A percentile compares a stretch with the other conserved stretches of the same genome.
phyloP scores from a whole-genome alignment of 2,329 filamentous ascomycete genomes.

The Diaporthe destruens region DNA sequence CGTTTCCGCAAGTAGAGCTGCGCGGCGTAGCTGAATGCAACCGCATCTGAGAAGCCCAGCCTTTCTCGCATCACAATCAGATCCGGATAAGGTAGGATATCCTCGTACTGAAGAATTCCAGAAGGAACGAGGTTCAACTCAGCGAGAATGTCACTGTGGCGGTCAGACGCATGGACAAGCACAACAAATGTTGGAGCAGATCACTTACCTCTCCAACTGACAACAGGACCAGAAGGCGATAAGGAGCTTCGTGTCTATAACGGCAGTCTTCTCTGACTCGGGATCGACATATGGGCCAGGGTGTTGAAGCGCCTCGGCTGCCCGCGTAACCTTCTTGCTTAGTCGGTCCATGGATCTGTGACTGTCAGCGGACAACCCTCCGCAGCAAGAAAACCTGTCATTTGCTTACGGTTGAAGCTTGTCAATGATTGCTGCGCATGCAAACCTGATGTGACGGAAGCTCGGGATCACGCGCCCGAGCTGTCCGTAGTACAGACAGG shows the following conservation, averaged over 20 bases:
- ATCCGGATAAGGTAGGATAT: slow-evolving; percentile 76
- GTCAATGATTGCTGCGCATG: slow-evolving; percentile 72
- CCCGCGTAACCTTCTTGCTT: neutral
- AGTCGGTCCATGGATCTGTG: slow-evolving; percentile 64
- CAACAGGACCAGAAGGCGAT: slow-evolving; percentile 94
- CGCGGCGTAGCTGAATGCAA: slow-evolving; percentile 71
- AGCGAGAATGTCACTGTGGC: slow-evolving; percentile 84
- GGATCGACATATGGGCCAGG: slow-evolving; percentile 43
- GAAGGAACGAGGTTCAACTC: slow-evolving; percentile 78
- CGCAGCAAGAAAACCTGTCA: neutral
- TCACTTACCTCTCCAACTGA: slow-evolving; percentile 83
- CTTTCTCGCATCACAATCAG: slow-evolving; percentile 58
- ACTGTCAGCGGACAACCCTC: neutral
- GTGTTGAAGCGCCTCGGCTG: neutral
- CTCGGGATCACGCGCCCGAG: slow-evolving; percentile 89
- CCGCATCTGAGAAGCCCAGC: slow-evolving; percentile 58
- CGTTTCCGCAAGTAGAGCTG: slow-evolving; percentile 75
- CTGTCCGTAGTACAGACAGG: slow-evolving; percentile 90
- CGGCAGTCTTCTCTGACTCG: slow-evolving; percentile 42
- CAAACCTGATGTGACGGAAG: slow-evolving; percentile 71
- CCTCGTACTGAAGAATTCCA: slow-evolving; percentile 71
- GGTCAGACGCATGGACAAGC: slow-evolving; percentile 43
- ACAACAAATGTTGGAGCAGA: neutral
- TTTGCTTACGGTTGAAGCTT: slow-evolving; percentile 78
- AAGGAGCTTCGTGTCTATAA: slow-evolving; percentile 73